Evolutionary conservation across 176 grass and related monocot genomes (phyloP).

Genomic region (Thalia dealbata): DNA sequence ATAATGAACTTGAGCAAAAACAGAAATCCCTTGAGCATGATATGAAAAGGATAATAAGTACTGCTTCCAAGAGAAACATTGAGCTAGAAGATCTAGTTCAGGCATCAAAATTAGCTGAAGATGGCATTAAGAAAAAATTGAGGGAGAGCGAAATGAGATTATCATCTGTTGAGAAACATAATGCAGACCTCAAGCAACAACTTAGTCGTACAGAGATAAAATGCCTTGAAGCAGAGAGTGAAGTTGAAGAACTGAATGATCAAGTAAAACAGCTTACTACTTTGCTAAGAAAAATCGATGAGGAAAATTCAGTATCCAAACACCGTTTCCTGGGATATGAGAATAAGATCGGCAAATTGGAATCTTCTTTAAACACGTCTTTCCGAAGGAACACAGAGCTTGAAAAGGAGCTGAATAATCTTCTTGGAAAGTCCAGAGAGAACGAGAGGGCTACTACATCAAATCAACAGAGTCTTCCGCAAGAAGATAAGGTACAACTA

Average conservation of each 20-base stretch:
- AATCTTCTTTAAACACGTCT: conserved; percentile 15
- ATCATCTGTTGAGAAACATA: conserved; percentile 44
- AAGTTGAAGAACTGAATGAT: conserved; percentile 6
- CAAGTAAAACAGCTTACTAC: conserved; percentile 11
- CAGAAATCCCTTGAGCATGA: conserved; percentile 52
- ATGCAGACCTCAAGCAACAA: conserved; percentile 24
- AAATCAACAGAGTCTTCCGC: conserved; percentile 2
- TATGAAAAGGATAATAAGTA: conserved; percentile 35
- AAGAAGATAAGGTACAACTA: conserved; percentile 22
- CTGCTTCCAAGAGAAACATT: conserved; percentile 46
- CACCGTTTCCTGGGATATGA: conserved; percentile 16
- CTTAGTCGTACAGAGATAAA: conserved; percentile 7
- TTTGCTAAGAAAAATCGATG: conserved; percentile 13
- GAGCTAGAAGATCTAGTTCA: conserved; percentile 52
- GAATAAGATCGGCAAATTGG: conserved; percentile 27
- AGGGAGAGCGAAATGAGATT: conserved; percentile 49
- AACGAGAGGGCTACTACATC: conserved; percentile 8
- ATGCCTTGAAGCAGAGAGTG: conserved; percentile 9
- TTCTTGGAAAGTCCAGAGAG: conserved; percentile 8
- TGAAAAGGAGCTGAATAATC: conserved; percentile 10
- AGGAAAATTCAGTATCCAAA: conserved; percentile 22
- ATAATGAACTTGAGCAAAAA: conserved; percentile 54
- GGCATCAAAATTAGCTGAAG: conserved; percentile 37
- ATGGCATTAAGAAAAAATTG: conserved; percentile 37
- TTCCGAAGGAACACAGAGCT: conserved; percentile 11